Conservation (phyloP, 345 rosid species). For the Citrus sp. region DNA sequence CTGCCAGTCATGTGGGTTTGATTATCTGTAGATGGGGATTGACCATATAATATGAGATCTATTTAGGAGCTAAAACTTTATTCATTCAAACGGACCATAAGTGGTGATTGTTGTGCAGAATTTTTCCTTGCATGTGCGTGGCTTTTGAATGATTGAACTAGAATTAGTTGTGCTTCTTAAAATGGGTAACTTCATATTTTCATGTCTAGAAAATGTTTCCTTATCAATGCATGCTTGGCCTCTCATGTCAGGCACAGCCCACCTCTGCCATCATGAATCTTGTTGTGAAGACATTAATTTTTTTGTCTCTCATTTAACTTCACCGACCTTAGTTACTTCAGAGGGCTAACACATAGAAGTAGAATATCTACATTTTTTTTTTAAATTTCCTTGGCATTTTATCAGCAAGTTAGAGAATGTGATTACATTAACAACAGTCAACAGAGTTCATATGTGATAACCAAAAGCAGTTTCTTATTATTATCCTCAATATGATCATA, state of each 20-base stretch:
- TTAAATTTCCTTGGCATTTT: too few relatives aligned
- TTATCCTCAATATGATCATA: background rate
- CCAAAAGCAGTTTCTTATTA: background rate
- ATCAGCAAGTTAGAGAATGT: background rate
- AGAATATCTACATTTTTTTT: too few relatives aligned
- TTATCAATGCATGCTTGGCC: background rate
- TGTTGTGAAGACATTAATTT: background rate
- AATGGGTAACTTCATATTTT: background rate
- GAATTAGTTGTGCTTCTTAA: background rate
- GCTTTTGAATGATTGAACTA: background rate
- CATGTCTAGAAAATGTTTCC: background rate
- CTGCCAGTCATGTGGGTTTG: constrained; percentile 1
- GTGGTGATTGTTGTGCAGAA: background rate
- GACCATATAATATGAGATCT: background rate
- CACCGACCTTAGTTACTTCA: background rate
- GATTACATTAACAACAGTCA: too few relatives aligned
- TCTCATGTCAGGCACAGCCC: background rate
- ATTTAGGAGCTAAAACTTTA: background rate
- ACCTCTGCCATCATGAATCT: background rate
- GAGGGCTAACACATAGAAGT: too few relatives aligned
- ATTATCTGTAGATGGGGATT: background rate
- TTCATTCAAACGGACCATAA: background rate
- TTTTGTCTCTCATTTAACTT: background rate
- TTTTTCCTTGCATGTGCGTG: background rate
- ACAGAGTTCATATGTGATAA: too few relatives aligned